Base-by-base conservation (phyloP, 371 early-diverging fungal genomes). In the Circinella minor region DNA sequence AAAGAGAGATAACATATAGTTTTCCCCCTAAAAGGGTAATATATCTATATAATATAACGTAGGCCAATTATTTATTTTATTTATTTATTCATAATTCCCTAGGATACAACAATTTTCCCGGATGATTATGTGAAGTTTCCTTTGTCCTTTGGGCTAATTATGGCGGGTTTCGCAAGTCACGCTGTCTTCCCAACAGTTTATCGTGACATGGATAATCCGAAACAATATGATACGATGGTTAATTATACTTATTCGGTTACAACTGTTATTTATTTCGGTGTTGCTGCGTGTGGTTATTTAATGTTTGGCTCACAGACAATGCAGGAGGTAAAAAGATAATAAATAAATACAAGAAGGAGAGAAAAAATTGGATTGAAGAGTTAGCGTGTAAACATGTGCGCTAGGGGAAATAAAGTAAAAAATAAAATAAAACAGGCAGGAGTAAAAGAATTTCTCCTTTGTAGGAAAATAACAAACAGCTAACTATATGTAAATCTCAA, bases 221-320 rank as follows among this genome's bases (percentile, higher is more conserved):
- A 81, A 61, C 62, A 71, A 13, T 85, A 77, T 66, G 55, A 60
- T 3, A 63, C 67, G 6, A 78, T 85, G 85, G 85, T 83, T 10
- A 81, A 83, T 47, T 77, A 51, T n/a, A 77, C 80, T n/a, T 84
- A 84, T 61, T 14, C 74, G 0, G 73, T 70, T 0, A 77, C 81
- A 10, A 70, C 79, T 4, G 27, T 74, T 14, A 75, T 81, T 34
- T 84, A 81, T 55, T 72, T 80, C 39, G 66, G 65, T 18, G 78
- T 84, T 4, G 81, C 79, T n/a, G 76, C 76, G n/a, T 74, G 77
- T 66, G 93, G 94, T 9, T 93, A 92, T 77, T 34, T 83, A 15
- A 94, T 93, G 94, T 94, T 93, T 88, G 94, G 94, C 4, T 79
- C 83, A 62, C 75, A 57, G 13, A 84, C 86, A 18, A 80, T 83